Evolutionary conservation across 2,329 filamentous ascomycete genomes (phyloP).

Genomic region (Chrysosphaeria jannelii): DNA sequence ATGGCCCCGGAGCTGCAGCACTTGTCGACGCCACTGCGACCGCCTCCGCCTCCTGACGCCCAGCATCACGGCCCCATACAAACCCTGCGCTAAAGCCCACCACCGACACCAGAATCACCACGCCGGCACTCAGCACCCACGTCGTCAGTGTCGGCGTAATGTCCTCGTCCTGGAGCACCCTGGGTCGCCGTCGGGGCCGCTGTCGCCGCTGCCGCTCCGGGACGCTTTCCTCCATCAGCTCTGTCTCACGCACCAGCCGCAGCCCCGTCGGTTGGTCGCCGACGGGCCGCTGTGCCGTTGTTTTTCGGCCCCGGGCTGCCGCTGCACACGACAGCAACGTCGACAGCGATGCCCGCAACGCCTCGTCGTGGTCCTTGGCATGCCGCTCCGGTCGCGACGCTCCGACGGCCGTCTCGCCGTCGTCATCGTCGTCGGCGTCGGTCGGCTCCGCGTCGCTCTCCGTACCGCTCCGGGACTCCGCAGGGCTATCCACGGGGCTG

Average conservation of each 20-base stretch:
- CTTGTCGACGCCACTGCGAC: conserved; percentile 6
- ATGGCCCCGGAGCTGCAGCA: conserved; percentile 14
- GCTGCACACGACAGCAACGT: conserved; percentile 86
- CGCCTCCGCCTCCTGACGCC: conserved; percentile 19
- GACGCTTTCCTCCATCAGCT: conserved; percentile 13
- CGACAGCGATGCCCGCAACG: conserved; percentile 71
- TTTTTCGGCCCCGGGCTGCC: conserved; percentile 56
- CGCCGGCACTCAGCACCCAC: conserved; percentile 34
- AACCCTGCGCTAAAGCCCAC: conserved; percentile 34
- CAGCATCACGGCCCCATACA: conserved; percentile 34
- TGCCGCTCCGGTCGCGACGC: conserved; percentile 14
- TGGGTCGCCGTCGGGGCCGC: conserved; percentile 1
- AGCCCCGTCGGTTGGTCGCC: conserved; percentile 25
- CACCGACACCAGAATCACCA: conserved; percentile 35
- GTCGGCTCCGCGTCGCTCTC: conserved; percentile 9
- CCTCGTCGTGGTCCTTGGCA: conserved; percentile 71
- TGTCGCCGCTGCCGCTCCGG: neutral
- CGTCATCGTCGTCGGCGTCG: neutral
- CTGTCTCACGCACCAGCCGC: conserved; percentile 27
- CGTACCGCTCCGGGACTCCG: no score
- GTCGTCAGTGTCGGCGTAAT: conserved; percentile 25
- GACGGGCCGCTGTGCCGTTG: conserved; percentile 16
- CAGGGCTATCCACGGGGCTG: conserved; percentile 13
- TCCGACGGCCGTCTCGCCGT: no score
- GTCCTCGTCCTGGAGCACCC: conserved; percentile 3